These are phyloP conservation scores for Neofusicoccum cordaticola DNA, from an alignment of 2,329 filamentous ascomycete genomes.

Conservation along the genomic window DNA sequence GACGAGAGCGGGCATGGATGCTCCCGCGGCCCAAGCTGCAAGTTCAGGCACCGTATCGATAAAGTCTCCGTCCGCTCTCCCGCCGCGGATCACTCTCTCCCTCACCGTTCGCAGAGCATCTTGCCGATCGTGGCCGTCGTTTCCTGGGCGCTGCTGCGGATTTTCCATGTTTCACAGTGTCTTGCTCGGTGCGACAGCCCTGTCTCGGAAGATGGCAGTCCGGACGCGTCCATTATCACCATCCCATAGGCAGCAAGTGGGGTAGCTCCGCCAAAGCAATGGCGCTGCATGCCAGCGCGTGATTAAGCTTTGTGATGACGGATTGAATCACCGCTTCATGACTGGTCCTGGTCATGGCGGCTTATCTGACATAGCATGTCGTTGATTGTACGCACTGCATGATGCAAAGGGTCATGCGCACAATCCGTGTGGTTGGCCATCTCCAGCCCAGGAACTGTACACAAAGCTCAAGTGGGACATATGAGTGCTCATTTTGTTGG, in stretches of 20 bases:
- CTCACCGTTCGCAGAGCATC: neutral
- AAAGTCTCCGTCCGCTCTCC: neutral
- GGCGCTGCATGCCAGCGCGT: neutral
- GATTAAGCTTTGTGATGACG: neutral
- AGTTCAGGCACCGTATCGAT: slow-evolving; percentile 14
- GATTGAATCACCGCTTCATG: neutral
- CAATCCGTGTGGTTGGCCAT: too few species aligned
- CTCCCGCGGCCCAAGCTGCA: slow-evolving; percentile 2
- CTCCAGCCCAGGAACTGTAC: too few species aligned
- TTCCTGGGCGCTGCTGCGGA: neutral
- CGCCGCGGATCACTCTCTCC: neutral
- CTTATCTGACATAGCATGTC: neutral
- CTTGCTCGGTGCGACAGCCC: neutral
- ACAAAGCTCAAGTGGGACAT: too few species aligned
- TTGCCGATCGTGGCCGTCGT: neutral
- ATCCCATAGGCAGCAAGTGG: neutral
- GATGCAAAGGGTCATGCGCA: too few species aligned
- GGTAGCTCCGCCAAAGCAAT: neutral
- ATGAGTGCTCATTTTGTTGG: too few species aligned
- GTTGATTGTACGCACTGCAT: too few species aligned
- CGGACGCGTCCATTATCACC: neutral
- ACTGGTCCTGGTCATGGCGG: neutral
- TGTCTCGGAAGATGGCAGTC: neutral
- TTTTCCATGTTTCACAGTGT: neutral
- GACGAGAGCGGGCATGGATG: slow-evolving; percentile 7